Evolutionary conservation across 805 yeast genomes (phyloP).

Genomic region (Sungouiozyma intestinalis): DNA sequence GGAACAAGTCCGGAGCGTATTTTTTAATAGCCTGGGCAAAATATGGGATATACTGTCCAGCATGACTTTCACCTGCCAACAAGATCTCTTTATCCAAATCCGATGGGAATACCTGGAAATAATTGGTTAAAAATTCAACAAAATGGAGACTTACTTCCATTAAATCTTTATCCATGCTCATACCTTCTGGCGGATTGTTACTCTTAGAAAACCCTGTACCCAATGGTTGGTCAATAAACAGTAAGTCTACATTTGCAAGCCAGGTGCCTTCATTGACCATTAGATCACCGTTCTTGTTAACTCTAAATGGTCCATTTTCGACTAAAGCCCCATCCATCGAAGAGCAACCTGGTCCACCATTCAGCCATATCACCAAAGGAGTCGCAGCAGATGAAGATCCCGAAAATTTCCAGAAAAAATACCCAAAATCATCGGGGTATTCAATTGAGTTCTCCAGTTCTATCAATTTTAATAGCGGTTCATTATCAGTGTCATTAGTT

Average conservation of each 20-base stretch:
- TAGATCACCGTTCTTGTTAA: constrained; percentile 38
- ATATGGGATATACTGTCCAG: constrained; percentile 93
- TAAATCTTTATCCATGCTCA: constrained; percentile 33
- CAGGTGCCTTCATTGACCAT: constrained; percentile 65
- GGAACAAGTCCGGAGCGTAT: constrained; percentile 26
- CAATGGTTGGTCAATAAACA: constrained; percentile 88
- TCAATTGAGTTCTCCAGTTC: constrained; percentile 16
- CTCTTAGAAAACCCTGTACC: constrained; percentile 76
- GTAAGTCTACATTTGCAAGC: constrained; percentile 67
- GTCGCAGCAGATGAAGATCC: constrained; percentile 7
- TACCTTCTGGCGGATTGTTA: constrained; percentile 32
- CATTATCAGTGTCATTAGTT: not conserved
- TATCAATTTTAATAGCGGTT: not conserved
- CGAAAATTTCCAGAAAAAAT: constrained; percentile 70
- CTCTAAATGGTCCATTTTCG: constrained; percentile 84
- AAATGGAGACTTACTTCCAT: constrained; percentile 52
- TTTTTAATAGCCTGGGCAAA: constrained; percentile 55
- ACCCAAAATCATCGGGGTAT: constrained; percentile 13
- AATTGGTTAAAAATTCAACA: constrained; percentile 52
- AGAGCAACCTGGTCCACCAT: constrained; percentile 98
- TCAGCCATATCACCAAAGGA: constrained; percentile 72
- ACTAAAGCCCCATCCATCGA: constrained; percentile 94
- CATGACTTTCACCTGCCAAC: constrained; percentile 91
- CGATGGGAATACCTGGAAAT: constrained; percentile 63
- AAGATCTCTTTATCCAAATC: constrained; percentile 53